Evolutionary conservation across 2,329 filamentous ascomycete genomes (phyloP), one percentile per base, ranked within the genome.

Genomic region (Aspergillus sp.): DNA sequence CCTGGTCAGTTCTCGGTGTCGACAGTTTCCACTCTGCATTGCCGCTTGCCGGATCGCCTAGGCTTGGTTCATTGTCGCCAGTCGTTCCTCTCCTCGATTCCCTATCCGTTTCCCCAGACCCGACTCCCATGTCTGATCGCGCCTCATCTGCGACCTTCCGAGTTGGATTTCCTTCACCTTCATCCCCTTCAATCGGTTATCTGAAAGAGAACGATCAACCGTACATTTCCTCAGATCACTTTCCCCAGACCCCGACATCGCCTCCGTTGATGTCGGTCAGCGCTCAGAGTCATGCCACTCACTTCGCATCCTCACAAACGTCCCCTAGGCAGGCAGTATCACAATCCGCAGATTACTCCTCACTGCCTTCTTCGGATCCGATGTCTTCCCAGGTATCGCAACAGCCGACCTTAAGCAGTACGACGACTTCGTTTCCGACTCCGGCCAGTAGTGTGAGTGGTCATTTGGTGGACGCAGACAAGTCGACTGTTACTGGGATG

Each of bases 251-350:
- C 33, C 66, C 66, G 54, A 69, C 64, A 60, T 73, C 70, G 51
- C 66, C 69, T 70, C 68, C 69, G 65, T 74, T 72, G 66, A 75
- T 75, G 73, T 74, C 72, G 67, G 69, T 73, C 62, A 70, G 68
- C 59, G 66, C 71, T 60, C 69, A 68, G 61, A 74, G 68, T 58
- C 69, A 75, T 75, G 73, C 67, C 64, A 66, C 69, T 59, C 64
- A 65, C 57, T 67, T 71, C 61, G 61, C 65, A 63, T 65, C 70
- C 58, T 62, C 66, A 60, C 69, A 74, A 61, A 63, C 68, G 60
- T 72, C 71, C 63, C 67, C 71, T 54, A 66, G 67, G 57, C 65
- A 72, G 65, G 63, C 68, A 61, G 67, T 65, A 56, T 63, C 63
- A 59, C 68, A 68, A 63, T 59, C 64, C 56, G 60, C 64, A 49